Evolutionary conservation across 495 filamentous ascomycete species (phyloP).

Genomic region (Evansstolkia leycettana): DNA sequence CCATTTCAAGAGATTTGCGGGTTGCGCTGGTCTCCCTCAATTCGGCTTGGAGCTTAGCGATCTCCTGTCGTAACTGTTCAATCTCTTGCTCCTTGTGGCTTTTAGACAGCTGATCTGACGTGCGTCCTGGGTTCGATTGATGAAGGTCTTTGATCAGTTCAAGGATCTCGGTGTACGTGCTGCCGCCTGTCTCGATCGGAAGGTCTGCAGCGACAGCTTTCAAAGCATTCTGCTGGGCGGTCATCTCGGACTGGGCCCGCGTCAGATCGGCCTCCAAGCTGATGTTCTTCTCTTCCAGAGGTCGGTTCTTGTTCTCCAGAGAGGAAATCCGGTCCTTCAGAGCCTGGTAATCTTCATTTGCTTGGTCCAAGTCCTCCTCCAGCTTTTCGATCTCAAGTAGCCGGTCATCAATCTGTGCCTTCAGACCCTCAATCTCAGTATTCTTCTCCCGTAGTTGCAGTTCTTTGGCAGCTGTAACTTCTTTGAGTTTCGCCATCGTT

Average conservation of each 20-base stretch:
- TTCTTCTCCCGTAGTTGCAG: slow-evolving; percentile 26
- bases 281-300: slow-evolving; percentile 32
- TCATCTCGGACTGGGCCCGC: slow-evolving; percentile 29
- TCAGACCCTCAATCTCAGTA: slow-evolving; percentile 30
- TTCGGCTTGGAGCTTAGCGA: slow-evolving; percentile 19
- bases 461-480: slow-evolving; percentile 23
- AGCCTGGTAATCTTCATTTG: slow-evolving; percentile 19
- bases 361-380: slow-evolving; percentile 22
- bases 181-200: slow-evolving; percentile 18
- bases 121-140: slow-evolving; percentile 8
- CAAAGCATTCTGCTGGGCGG: slow-evolving; percentile 30
- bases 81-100: slow-evolving; percentile 9
- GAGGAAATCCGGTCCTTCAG: slow-evolving; percentile 26
- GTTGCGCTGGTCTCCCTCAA: slow-evolving; percentile 13
- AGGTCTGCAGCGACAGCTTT: slow-evolving; percentile 31
- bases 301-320: slow-evolving; percentile 25
- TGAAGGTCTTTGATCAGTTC: slow-evolving; percentile 29
- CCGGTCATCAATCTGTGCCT: slow-evolving; percentile 21
- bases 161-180: slow-evolving; percentile 31
- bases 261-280: slow-evolving; percentile 29
- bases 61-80: slow-evolving; percentile 16
- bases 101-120: slow-evolving; percentile 7
- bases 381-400: slow-evolving; percentile 23
- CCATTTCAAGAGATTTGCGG: slow-evolving; percentile 21
- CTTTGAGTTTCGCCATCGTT: slow-evolving; percentile 22